phyloP scores from a whole-genome alignment of 2,329 filamentous ascomycete genomes.

The Stemphylium beticola region DNA sequence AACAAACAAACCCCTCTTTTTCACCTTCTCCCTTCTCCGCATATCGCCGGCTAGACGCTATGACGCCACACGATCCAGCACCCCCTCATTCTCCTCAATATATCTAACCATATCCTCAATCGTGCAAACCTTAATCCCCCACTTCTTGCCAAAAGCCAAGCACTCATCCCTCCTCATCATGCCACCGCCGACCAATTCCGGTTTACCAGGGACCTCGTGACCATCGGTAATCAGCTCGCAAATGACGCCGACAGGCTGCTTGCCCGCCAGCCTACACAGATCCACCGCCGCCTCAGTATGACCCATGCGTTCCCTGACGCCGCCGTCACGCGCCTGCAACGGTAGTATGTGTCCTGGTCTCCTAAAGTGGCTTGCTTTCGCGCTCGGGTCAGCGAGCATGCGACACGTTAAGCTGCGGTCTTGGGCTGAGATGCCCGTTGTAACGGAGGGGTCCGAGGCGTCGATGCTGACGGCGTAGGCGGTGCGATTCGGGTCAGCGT shows the following conservation, averaged over 20 bases:
- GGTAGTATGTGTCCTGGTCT: conserved; percentile 91
- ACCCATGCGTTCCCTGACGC: conserved; percentile 77
- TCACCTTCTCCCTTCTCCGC: not conserved
- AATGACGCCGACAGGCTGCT: conserved; percentile 75
- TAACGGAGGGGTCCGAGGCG: conserved; percentile 67
- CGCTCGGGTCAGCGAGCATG: conserved; percentile 70
- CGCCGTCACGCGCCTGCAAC: conserved; percentile 77
- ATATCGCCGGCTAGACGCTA: conserved; percentile 13
- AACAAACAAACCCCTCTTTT: too few species aligned
- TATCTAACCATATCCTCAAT: conserved; percentile 88
- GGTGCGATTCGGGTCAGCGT: conserved; percentile 81
- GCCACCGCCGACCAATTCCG: conserved; percentile 70
- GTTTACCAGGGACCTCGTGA: conserved; percentile 69
- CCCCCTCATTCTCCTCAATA: conserved; percentile 75
- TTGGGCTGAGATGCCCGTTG: conserved; percentile 88
- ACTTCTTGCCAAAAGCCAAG: conserved; percentile 83
- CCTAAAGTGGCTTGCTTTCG: conserved; percentile 68
- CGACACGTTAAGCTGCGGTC: conserved; percentile 85
- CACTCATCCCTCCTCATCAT: conserved; percentile 94
- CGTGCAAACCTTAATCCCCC: conserved; percentile 91
- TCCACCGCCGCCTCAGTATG: conserved; percentile 96
- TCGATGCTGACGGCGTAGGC: conserved; percentile 94
- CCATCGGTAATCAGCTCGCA: conserved; percentile 92
- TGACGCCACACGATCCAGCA: conserved; percentile 1
- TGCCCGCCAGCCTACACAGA: conserved; percentile 84